Percentiles rank a stretch among this genome's conserved stretches.
Conservation (phyloP, 2,329 filamentous ascomycete genomes). For the Stemphylium vesicarium region DNA sequence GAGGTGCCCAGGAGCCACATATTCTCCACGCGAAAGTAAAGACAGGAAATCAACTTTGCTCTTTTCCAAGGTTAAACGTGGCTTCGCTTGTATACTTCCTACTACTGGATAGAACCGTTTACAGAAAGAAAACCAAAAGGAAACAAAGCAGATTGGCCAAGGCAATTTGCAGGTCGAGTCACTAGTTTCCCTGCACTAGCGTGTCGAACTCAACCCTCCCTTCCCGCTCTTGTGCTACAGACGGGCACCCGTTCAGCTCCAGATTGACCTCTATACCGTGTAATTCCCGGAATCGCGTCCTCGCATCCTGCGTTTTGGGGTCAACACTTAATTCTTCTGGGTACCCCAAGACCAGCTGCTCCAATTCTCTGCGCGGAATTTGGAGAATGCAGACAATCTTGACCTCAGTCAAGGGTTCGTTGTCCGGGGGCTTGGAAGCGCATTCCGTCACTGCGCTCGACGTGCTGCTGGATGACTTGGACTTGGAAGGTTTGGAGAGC, state of each 20-base stretch:
- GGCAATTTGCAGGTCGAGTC: background rate
- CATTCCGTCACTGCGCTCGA: background rate
- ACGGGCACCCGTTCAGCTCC: slow-evolving; percentile 38
- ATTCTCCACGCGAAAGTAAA: background rate
- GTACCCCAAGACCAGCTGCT: slow-evolving; percentile 57
- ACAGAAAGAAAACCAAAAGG: background rate
- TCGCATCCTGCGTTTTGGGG: slow-evolving; percentile 35
- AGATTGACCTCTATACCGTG: slow-evolving; percentile 43
- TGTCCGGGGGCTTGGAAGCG: background rate
- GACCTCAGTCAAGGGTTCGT: slow-evolving; percentile 24
- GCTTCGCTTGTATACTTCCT: background rate
- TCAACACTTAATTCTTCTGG: slow-evolving; percentile 58
- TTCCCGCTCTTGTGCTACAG: background rate
- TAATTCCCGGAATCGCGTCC: slow-evolving; percentile 41
- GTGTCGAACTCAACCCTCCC: background rate
- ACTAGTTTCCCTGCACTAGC: background rate
- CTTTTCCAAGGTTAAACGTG: background rate
- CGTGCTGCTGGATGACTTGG: background rate
- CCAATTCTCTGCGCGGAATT: slow-evolving; percentile 52
- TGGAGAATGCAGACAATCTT: slow-evolving; percentile 48
- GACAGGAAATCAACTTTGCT: background rate
- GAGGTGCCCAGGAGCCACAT: background rate
- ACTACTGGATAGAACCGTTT: background rate
- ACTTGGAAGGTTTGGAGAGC: background rate
- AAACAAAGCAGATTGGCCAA: no score